A percentile compares a stretch with the other conserved stretches of the same genome.
These are phyloP conservation scores for Hericium alpestre DNA, from an alignment of 768 basidiomycete species.

Conservation along the genomic window DNA sequence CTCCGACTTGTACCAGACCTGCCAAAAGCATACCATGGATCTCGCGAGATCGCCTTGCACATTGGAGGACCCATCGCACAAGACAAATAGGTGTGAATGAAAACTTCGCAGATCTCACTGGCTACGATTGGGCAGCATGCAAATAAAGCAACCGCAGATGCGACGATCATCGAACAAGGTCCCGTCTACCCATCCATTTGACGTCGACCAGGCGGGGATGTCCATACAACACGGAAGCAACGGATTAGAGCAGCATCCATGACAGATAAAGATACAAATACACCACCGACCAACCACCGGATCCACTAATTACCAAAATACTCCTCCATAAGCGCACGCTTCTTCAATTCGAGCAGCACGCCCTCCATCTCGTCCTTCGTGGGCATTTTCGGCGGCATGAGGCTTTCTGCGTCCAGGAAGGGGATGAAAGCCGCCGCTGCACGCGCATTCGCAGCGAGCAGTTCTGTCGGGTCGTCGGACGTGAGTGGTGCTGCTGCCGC, in stretches of 20 bases:
- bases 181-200: no score
- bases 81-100: no score
- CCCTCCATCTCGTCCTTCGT: slow-evolving; percentile 69
- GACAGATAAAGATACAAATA: neutral
- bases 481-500: slow-evolving; percentile 7
- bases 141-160: no score
- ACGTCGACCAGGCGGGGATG: neutral
- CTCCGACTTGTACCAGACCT: no score
- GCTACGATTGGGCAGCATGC: no score
- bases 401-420: slow-evolving; percentile 62
- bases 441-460: slow-evolving; percentile 29
- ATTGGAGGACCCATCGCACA: no score
- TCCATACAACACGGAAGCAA: neutral
- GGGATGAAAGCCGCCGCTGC: slow-evolving; percentile 62
- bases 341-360: slow-evolving; percentile 64
- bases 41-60: no score
- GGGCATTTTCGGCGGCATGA: slow-evolving; percentile 69
- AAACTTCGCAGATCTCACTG: no score
- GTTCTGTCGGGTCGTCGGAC: slow-evolving; percentile 14
- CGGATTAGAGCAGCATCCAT: neutral
- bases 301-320: slow-evolving; percentile 39
- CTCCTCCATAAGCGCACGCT: slow-evolving; percentile 76
- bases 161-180: no score
- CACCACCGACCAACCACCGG: neutral
- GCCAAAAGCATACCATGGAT: no score